A percentile compares a stretch with the other conserved stretches of the same genome.
These are phyloP conservation scores for Ceratocystis ficicola DNA, from an alignment of 2,329 filamentous ascomycete genomes.

Conservation along the genomic window DNA sequence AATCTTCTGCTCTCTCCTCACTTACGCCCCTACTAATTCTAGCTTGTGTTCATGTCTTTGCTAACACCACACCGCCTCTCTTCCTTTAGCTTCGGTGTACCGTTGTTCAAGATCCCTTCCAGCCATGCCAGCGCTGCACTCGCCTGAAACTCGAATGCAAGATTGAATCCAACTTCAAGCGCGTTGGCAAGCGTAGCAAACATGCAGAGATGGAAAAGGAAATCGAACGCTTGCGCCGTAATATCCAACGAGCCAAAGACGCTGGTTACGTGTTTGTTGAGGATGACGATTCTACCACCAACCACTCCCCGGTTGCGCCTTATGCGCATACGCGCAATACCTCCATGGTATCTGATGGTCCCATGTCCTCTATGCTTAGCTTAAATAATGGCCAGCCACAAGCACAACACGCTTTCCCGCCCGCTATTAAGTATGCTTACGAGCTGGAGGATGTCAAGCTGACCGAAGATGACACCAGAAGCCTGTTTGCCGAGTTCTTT, in stretches of 20 bases:
- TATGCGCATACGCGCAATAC: slow-evolving; percentile 47
- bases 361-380: slow-evolving; percentile 53
- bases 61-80: slow-evolving; percentile 6
- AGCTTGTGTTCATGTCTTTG: neutral
- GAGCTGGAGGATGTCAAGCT: slow-evolving; percentile 52
- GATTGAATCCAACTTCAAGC: slow-evolving; percentile 80
- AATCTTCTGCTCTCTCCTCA: too few species aligned
- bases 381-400: slow-evolving; percentile 54
- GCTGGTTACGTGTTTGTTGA: slow-evolving; percentile 46
- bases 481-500: slow-evolving; percentile 65
- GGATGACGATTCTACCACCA: slow-evolving; percentile 42
- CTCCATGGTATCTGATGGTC: slow-evolving; percentile 56
- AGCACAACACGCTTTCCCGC: slow-evolving; percentile 33
- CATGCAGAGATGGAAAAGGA: slow-evolving; percentile 81
- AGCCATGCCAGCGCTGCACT: slow-evolving; percentile 63
- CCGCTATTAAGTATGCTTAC: slow-evolving; percentile 39
- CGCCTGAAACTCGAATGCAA: slow-evolving; percentile 73
- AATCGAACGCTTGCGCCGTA: slow-evolving; percentile 55
- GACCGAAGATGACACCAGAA: slow-evolving; percentile 49
- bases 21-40: neutral
- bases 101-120: slow-evolving; percentile 69
- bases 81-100: slow-evolving; percentile 60
- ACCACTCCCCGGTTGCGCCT: slow-evolving; percentile 28
- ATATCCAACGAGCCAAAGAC: slow-evolving; percentile 46
- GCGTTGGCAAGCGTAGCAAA: slow-evolving; percentile 67